Conservation (phyloP, 78 protist genomes). For the Dictyostelium firmibasis region DNA sequence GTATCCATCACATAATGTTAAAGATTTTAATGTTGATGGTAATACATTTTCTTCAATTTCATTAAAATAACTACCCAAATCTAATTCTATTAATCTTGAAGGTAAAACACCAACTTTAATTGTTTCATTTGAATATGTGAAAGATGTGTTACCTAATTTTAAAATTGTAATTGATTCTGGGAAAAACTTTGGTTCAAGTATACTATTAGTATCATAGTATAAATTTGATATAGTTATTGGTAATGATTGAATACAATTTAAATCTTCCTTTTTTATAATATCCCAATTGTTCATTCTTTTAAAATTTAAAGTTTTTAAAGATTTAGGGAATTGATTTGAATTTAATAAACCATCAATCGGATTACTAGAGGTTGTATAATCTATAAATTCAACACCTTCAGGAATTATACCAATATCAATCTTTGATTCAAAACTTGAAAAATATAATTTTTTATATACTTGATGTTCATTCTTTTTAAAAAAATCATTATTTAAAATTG, state of each 20-base stretch:
- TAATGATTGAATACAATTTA: neutral
- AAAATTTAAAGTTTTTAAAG: neutral
- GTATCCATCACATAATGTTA: neutral
- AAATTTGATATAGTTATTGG: neutral
- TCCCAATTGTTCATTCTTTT: neutral
- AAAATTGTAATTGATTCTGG: neutral
- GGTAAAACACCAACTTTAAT: neutral
- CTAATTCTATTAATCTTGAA: neutral
- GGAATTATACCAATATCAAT: neutral
- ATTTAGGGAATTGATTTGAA: neutral
- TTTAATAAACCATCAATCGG: neutral
- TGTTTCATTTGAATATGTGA: neutral
- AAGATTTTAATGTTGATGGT: neutral
- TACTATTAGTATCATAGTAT: neutral
- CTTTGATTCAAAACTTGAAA: neutral
- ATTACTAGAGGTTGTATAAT: neutral
- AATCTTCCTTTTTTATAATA: neutral
- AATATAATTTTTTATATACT: neutral
- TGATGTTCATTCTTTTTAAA: neutral
- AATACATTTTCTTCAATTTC: neutral
- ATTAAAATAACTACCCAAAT: neutral
- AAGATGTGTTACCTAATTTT: neutral
- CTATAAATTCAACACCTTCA: neutral
- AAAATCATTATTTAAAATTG: neutral
- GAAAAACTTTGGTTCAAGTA: neutral